Evolutionary conservation across 1,284 basidiomycete genomes (phyloP).

Genomic region (Papiliotrema flavescens): DNA sequence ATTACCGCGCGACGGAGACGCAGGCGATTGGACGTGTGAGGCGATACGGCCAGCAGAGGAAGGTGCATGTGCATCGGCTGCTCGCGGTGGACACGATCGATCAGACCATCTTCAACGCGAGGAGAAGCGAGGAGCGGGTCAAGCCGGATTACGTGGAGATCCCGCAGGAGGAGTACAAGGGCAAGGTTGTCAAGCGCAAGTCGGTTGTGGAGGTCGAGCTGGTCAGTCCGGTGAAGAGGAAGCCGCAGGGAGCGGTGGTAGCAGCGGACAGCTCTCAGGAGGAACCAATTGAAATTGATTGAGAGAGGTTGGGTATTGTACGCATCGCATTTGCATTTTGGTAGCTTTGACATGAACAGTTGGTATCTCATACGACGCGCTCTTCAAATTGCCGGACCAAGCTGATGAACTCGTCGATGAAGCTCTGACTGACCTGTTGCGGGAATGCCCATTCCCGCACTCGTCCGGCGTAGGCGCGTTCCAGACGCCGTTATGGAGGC

Average conservation of each 20-base stretch:
- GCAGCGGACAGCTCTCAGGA: not conserved
- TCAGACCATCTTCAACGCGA: constrained; percentile 58
- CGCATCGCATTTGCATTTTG: not conserved
- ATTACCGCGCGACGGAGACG: constrained; percentile 80
- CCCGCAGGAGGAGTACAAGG: constrained; percentile 24
- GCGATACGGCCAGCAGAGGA: constrained; percentile 76
- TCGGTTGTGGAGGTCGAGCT: constrained; percentile 11
- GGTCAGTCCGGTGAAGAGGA: constrained; percentile 6
- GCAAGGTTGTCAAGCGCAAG: constrained; percentile 12
- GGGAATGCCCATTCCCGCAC: no score
- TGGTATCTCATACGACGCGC: no score
- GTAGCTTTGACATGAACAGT: no score
- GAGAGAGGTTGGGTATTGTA: not conserved
- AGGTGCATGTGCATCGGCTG: constrained; percentile 76
- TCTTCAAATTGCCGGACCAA: no score
- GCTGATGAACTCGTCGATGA: no score
- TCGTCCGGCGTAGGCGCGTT: no score
- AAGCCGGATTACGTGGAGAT: constrained; percentile 37
- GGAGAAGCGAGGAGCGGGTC: constrained; percentile 22
- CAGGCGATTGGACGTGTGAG: constrained; percentile 86
- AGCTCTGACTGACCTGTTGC: no score
- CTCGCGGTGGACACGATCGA: constrained; percentile 81
- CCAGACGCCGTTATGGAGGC: no score
- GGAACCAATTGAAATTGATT: constrained; percentile 6
- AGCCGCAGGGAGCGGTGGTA: constrained; percentile 2